Base-by-base conservation (phyloP, 2,329 filamentous ascomycete species). In the Pestalotiopsis sp. region DNA sequence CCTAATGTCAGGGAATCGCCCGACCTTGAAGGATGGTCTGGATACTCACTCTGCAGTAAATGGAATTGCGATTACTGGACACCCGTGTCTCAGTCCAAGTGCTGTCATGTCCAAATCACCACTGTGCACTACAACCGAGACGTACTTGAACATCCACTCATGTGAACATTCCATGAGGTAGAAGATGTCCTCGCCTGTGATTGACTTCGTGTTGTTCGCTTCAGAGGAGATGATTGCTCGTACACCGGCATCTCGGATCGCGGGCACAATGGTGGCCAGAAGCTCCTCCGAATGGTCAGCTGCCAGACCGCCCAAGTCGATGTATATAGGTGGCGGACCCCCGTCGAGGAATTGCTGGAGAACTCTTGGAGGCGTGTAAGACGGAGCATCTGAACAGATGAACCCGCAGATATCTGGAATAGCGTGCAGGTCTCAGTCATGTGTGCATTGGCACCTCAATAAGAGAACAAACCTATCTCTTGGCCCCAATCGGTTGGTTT, bases 401-500 rank as follows among this genome's bases (percentile, higher is more conserved):
- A 95, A 95, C 0, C 93, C 93, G 3, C 91, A 89, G 25, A 95
- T 65, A 57, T 70, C 70, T 71, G 39, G 25, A 14, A 20, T 7
- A 31, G 27, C 27, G 27, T 7, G 4, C 23, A 25, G 6, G 27
- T 31, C 27, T 31, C 27, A 31, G 4, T 36, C 7, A 11, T 25
- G 23, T 25, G 7, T n/a, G n/a, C 23, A 45, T 17, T 60, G 14
- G 62, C 66, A 45, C 12, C 25, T 36, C 27, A 23, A 17, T 56
- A 11, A 9, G n/a, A 23, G 6, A 17, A 12, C 60, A 56, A 88
- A 67, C 89, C 88, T 64, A 95, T 91, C 68, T 93, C 85, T 3
- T 84, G 79, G 0, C 86, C 87, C 93, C 93, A 96, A 77, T 96
- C 93, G 49, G 86, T 86, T 0, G 93, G 92, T 73, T 94, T 94